These are phyloP conservation scores for Scorias spongiosa DNA, from an alignment of 2,329 filamentous ascomycete genomes.

Conservation along the genomic window DNA sequence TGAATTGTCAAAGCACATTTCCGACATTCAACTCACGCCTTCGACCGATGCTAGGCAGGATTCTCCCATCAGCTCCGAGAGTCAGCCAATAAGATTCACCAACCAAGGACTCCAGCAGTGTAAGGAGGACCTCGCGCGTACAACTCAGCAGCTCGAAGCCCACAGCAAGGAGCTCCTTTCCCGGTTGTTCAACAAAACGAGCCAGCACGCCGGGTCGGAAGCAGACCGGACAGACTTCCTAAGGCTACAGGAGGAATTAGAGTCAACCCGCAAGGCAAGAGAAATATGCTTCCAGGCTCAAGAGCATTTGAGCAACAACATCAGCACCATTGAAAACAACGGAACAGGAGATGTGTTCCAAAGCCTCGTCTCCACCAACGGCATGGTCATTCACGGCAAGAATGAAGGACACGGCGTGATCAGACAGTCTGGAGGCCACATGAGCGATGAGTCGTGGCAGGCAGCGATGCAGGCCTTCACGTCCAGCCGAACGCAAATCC, in stretches of 20 bases:
- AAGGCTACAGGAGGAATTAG: neutral
- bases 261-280: neutral
- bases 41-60: neutral
- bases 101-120: neutral
- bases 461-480: no score
- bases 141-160: neutral
- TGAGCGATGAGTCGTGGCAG: neutral
- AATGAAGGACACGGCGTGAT: neutral
- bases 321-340: neutral
- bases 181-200: neutral
- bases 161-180: neutral
- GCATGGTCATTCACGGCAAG: neutral
- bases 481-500: no score
- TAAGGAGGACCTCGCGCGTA: neutral
- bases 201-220: neutral
- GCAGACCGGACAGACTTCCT: neutral
- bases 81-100: neutral
- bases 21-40: neutral
- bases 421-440: neutral
- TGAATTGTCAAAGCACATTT: neutral
- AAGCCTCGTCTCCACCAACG: neutral
- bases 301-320: neutral
- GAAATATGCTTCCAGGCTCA: neutral
- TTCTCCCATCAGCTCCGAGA: neutral
- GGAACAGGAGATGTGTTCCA: neutral